Evolutionary conservation across 2,329 filamentous ascomycete genomes (phyloP).

Genomic region (Fusarium aywerte): DNA sequence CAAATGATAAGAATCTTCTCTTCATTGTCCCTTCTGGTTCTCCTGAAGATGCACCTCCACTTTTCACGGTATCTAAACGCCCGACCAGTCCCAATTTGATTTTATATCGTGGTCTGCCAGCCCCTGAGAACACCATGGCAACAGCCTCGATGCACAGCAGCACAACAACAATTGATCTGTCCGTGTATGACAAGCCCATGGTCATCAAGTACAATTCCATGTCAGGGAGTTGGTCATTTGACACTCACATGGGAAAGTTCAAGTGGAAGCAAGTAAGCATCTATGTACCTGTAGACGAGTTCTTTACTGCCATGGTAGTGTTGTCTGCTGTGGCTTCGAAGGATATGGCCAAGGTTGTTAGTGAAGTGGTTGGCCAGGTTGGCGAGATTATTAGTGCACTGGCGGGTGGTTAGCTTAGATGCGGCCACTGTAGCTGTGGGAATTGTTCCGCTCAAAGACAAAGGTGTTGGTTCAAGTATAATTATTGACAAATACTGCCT

Average conservation of each 20-base stretch:
- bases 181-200: constrained; percentile 37
- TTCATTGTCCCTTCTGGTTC: constrained; percentile 25
- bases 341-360: constrained; percentile 14
- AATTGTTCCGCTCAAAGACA: neutral
- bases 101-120: constrained; percentile 26
- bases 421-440: neutral
- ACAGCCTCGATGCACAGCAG: constrained; percentile 36
- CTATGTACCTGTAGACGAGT: constrained; percentile 39
- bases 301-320: constrained; percentile 37
- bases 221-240: constrained; percentile 33
- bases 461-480: neutral
- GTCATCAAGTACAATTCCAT: constrained; percentile 29
- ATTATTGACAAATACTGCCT: neutral
- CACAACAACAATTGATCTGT: constrained; percentile 30
- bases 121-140: constrained; percentile 30
- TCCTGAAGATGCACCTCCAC: constrained; percentile 29
- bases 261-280: constrained; percentile 45
- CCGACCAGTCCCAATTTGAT: constrained; percentile 28
- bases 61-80: constrained; percentile 35
- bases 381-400: constrained; percentile 12
- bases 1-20: constrained; percentile 12
- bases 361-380: constrained; percentile 18
- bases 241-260: constrained; percentile 38
- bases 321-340: constrained; percentile 35
- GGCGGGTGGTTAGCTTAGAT: neutral